Conservation (phyloP, 2,329 filamentous ascomycete genomes). For the Trichoderma sp. region DNA sequence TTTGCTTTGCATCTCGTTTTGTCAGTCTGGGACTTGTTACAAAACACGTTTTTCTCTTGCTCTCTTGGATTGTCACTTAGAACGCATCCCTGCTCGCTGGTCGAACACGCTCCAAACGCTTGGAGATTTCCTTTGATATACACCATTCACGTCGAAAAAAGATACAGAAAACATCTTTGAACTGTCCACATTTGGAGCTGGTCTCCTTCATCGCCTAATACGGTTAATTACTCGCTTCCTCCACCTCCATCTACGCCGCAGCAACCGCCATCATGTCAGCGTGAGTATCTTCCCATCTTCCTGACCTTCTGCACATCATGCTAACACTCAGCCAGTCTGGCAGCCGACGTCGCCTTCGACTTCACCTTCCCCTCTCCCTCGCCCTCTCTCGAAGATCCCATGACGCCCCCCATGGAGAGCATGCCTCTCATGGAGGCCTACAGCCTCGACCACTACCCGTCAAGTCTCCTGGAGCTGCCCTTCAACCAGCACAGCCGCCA, state of each 20-base stretch:
- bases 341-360: constrained; percentile 64
- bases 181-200: constrained; percentile 30
- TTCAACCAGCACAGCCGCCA: constrained; percentile 53
- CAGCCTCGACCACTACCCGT: constrained; percentile 52
- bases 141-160: neutral
- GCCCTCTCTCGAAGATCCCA: constrained; percentile 36
- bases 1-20: constrained; percentile 5
- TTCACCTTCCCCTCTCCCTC: constrained; percentile 54
- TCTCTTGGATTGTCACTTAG: constrained; percentile 18
- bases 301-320: constrained; percentile 18
- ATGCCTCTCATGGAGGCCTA: constrained; percentile 41
- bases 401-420: constrained; percentile 35
- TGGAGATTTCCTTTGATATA: constrained; percentile 5
- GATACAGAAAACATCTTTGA: neutral
- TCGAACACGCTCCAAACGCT: constrained; percentile 20
- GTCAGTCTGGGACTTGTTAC: neutral
- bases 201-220: constrained; percentile 28
- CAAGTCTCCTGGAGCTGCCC: constrained; percentile 57
- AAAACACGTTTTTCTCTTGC: neutral
- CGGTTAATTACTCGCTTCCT: constrained; percentile 1
- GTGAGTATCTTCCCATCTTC: constrained; percentile 35
- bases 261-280: constrained; percentile 39
- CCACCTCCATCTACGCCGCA: constrained; percentile 22
- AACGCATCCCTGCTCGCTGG: constrained; percentile 17
- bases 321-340: constrained; percentile 52